Base-by-base conservation (phyloP, 2,329 filamentous ascomycete genomes). In the Balansia obtecta region DNA sequence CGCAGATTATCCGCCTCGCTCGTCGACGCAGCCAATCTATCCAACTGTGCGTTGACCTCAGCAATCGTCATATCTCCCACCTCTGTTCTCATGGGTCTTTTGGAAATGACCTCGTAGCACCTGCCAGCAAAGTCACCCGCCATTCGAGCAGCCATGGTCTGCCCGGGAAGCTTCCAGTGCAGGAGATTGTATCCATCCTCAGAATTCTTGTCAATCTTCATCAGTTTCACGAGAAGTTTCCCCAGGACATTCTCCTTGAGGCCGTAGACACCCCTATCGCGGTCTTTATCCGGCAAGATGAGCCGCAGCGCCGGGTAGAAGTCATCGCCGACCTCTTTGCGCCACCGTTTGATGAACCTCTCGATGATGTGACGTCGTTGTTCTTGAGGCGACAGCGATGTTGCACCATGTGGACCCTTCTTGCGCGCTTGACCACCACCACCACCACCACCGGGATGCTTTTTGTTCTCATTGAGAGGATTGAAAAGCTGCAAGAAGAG, bases 51-150 rank as follows among this genome's bases (percentile, higher is more conserved):
- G 61, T 98, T 98, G 50, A 97, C 91, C 59, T 96, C 87, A 13
- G 82, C 86, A 55, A 98, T 86, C 2, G 80, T 84, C 84, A 97
- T 85, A 56, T 84, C 73, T 0, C 91, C 90, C 1, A 81, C 79
- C 1, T 80, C 74, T 0, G 77, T 84, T 46, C 82, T 76, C 75
- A 94, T 84, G 0, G 87, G 84, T 27, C 93, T 75, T 65, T 95
- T 95, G 2, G 83, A 84, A 40, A 98, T 72, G 22, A 95, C 83
- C 61, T 95, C 88, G 59, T 81, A 89, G 63, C 91, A 97, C 54
- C 91, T 76, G 0, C 86, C 88, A 0, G 90, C 86, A 70, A 98
- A 98, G 62, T 98, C 91, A 6, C 93, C 93, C 2, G 90, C 88
- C 66, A 85, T 80, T 1, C 79, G 73, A 50, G 74, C 77, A 0